Percentiles rank a stretch among this genome's conserved stretches.
Evolutionary conservation across 257 asterid species (phyloP).

Genomic region (Lycium ferocissimum): DNA sequence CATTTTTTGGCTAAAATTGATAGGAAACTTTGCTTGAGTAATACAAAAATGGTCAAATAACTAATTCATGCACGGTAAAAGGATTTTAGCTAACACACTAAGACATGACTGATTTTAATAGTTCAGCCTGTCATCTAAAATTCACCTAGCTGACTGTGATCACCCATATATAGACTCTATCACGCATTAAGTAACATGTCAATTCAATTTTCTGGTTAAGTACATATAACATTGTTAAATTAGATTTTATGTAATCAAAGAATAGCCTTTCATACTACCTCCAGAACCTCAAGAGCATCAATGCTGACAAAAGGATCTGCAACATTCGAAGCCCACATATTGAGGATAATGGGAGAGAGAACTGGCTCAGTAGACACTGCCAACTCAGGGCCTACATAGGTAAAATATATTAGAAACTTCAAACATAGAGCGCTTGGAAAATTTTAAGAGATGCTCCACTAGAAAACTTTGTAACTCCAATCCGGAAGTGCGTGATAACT

Average conservation of each 20-base stretch:
- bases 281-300: slow-evolving; percentile 95
- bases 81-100: not conserved
- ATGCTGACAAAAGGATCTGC: slow-evolving; percentile 96
- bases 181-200: not conserved
- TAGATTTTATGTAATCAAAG: not conserved
- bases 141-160: not conserved
- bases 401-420: slow-evolving; percentile 25
- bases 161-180: not conserved
- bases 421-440: not conserved
- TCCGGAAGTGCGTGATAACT: not conserved
- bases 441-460: not conserved
- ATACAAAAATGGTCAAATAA: not conserved
- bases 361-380: slow-evolving; percentile 71
- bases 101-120: not conserved
- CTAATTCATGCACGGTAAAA: not conserved
- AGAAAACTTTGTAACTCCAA: slow-evolving; percentile 19
- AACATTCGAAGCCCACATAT: slow-evolving; percentile 93
- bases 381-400: slow-evolving; percentile 65
- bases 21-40: not conserved
- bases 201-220: slow-evolving; percentile 1
- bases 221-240: not conserved
- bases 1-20: not conserved
- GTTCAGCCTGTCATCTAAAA: not conserved
- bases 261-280: slow-evolving; percentile 52
- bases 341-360: slow-evolving; percentile 87